These are phyloP conservation scores for Paraphaeosphaeria sporulosa DNA, from an alignment of 2,329 filamentous ascomycete genomes.

Conservation along the genomic window DNA sequence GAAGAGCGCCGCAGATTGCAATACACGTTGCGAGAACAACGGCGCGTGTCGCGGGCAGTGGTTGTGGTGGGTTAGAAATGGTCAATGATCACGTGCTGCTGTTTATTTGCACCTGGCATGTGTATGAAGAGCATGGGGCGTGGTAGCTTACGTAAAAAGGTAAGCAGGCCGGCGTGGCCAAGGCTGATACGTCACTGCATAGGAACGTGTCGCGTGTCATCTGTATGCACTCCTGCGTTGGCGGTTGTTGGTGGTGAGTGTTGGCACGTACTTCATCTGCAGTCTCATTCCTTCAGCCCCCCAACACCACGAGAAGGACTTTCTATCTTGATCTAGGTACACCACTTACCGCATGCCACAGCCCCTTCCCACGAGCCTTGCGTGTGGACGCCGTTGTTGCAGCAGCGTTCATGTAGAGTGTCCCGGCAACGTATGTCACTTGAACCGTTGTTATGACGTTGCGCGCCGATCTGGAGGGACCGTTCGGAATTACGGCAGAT, in stretches of 20 bases:
- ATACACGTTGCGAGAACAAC: not conserved
- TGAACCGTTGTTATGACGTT: not conserved
- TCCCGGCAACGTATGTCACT: too few relatives aligned
- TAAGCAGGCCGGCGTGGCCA: not conserved
- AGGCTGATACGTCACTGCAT: constrained; percentile 4
- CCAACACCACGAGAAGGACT: not conserved
- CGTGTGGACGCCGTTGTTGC: not conserved
- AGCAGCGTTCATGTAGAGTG: not conserved
- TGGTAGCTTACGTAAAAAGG: not conserved
- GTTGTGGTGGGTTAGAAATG: not conserved
- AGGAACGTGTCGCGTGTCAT: not conserved
- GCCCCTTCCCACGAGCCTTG: constrained; percentile 1
- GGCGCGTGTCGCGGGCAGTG: not conserved
- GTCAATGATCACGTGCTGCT: not conserved
- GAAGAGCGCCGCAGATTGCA: not conserved
- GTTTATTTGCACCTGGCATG: not conserved
- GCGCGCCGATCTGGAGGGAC: not conserved
- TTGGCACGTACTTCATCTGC: not conserved
- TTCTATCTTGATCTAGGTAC: not conserved
- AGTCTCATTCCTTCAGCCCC: not conserved
- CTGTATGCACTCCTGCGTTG: not conserved
- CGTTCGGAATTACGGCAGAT: constrained; percentile 37
- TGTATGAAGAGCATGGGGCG: not conserved
- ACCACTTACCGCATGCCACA: not conserved
- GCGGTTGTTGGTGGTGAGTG: constrained; percentile 4